These are phyloP conservation scores for Penicillium psychrosexuale DNA, from an alignment of 2,329 filamentous ascomycete genomes.

Conservation along the genomic window DNA sequence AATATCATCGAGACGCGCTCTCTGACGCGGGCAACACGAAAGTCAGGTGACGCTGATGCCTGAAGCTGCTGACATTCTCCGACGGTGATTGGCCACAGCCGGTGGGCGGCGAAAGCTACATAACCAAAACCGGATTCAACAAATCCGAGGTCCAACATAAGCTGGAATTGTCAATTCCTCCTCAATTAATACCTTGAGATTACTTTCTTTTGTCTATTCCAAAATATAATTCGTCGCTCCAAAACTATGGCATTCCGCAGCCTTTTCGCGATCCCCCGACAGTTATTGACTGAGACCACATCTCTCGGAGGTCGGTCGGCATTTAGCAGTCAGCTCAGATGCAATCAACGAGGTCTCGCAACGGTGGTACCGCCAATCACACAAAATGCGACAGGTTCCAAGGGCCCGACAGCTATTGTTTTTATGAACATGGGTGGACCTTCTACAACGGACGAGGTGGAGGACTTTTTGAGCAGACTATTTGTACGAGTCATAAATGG, in stretches of 20 bases:
- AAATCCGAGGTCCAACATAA: constrained; percentile 5
- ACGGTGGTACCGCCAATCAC: constrained; percentile 73
- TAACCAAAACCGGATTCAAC: background rate
- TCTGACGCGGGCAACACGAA: constrained; percentile 29
- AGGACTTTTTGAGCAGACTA: constrained; percentile 81
- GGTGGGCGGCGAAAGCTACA: background rate
- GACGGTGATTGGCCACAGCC: constrained; percentile 28
- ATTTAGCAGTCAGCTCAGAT: constrained; percentile 22
- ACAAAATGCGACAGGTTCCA: constrained; percentile 65
- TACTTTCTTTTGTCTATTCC: background rate
- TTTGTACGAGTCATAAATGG: constrained; percentile 63
- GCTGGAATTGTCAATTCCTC: background rate
- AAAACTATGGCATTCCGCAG: constrained; percentile 43
- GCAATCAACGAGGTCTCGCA: constrained; percentile 46
- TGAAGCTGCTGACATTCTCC: constrained; percentile 28
- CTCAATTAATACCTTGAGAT: background rate
- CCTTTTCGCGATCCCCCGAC: constrained; percentile 32
- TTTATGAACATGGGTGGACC: constrained; percentile 99
- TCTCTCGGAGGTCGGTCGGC: constrained; percentile 21
- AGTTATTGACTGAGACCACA: constrained; percentile 23
- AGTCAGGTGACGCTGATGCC: constrained; percentile 31
- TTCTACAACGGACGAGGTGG: constrained; percentile 81
- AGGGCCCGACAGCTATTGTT: constrained; percentile 94
- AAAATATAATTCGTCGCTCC: background rate
- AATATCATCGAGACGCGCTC: constrained; percentile 28